Evolutionary conservation across 495 filamentous ascomycete species (phyloP).

Genomic region (Hypoxylon perforatum): DNA sequence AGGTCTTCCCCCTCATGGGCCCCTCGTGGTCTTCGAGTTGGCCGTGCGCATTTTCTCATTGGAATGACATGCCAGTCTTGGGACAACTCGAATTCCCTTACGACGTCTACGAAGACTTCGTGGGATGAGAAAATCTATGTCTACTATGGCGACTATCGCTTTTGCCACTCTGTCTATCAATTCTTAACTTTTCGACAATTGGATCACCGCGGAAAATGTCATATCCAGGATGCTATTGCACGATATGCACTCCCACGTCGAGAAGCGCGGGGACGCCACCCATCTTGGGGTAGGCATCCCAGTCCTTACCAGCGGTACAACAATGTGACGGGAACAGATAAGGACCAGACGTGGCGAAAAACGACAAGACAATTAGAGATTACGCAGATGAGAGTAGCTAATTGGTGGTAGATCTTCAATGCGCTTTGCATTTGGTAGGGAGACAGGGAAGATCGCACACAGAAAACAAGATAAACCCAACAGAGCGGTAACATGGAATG

Average conservation of each 20-base stretch:
- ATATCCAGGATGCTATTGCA: conserved; percentile 23
- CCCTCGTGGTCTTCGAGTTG: background rate
- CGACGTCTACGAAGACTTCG: background rate
- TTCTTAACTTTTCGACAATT: conserved; percentile 4
- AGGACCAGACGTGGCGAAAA: conserved; percentile 14
- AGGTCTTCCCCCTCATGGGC: background rate
- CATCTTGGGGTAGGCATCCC: conserved; percentile 25
- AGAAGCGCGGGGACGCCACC: conserved; percentile 12
- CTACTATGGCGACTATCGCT: background rate
- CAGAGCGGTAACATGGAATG: background rate
- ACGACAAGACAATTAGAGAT: conserved; percentile 3
- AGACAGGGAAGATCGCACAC: background rate
- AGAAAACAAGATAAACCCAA: background rate
- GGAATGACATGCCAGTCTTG: background rate
- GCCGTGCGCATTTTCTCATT: background rate
- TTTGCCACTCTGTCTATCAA: background rate
- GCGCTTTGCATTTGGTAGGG: background rate
- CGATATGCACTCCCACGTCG: conserved; percentile 18
- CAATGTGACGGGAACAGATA: conserved; percentile 11
- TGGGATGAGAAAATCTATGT: background rate
- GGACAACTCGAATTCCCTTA: background rate
- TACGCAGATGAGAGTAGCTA: conserved; percentile 10
- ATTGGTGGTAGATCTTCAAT: conserved; percentile 21
- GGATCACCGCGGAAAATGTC: conserved; percentile 1
- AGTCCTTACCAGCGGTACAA: background rate